Evolutionary conservation across 2,329 filamentous ascomycete species (phyloP).

Genomic region (Hypoxylon sp.): DNA sequence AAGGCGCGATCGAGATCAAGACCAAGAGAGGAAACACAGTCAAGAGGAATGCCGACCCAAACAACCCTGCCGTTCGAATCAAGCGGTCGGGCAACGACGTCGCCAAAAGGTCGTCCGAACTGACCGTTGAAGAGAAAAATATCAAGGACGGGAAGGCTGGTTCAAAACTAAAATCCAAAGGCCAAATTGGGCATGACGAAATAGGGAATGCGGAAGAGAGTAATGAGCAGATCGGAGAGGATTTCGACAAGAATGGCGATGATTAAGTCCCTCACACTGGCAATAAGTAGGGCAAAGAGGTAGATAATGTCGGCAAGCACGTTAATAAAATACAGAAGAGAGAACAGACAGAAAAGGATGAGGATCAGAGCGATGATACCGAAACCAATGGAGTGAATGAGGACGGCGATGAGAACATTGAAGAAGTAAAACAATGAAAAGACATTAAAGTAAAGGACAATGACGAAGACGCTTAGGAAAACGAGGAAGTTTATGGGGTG

Average conservation of each 20-base stretch:
- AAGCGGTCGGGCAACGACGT: conserved; percentile 74
- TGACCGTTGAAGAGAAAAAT: conserved; percentile 67
- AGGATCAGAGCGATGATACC: no score
- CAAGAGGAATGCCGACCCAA: conserved; percentile 72
- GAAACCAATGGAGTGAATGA: conserved; percentile 37
- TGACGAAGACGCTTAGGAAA: conserved; percentile 44
- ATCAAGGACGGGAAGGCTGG: conserved; percentile 48
- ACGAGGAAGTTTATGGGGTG: conserved; percentile 21
- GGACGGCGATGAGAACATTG: conserved; percentile 27
- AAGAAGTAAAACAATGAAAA: not conserved
- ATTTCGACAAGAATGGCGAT: conserved; percentile 25
- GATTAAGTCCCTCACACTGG: conserved; percentile 44
- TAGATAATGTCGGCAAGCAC: conserved; percentile 49
- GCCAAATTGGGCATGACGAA: conserved; percentile 22
- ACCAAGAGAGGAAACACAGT: conserved; percentile 75
- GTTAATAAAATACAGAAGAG: conserved; percentile 53
- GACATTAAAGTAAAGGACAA: conserved; percentile 26
- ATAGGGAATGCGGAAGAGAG: conserved; percentile 26
- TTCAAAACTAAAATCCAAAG: conserved; percentile 50
- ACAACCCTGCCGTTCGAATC: conserved; percentile 73
- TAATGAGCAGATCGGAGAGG: conserved; percentile 12
- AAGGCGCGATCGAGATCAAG: conserved; percentile 73
- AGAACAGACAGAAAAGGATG: conserved; percentile 40
- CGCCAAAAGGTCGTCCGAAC: conserved; percentile 73
- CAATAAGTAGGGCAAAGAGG: conserved; percentile 41